Evolutionary conservation across 352 stramenopile species (phyloP), one percentile per base, ranked within the genome.

Genomic region (Phytopythium chamaehyphon): DNA sequence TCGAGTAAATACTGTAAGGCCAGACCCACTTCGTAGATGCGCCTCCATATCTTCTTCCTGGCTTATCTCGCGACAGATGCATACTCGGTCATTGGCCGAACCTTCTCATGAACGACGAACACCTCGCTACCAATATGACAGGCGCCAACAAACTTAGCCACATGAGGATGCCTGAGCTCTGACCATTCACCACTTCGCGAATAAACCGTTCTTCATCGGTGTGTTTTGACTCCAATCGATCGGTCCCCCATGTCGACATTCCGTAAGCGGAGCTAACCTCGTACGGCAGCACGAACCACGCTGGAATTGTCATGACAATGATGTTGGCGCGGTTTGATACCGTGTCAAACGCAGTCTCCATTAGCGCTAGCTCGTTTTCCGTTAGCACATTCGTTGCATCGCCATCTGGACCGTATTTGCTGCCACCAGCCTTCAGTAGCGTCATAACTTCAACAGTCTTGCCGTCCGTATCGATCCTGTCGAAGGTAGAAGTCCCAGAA

Each of bases 231-330:
- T 10, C 9, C 5, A 33, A 33, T 33, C 28, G 28, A 33, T 33
- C 28, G 9, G 9, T 33, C 28, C 28, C 28, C 28, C 28, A 33
- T 33, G 5, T 42, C 37, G 37, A 42, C 37, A 21, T 8, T 42
- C 18, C 15, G 14, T 9, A 42, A 8, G 18, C 6, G 15, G 15
- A 42, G 10, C 37, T 9, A 42, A 42, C 1, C 5, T 57, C 61
- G 35, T 52, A 78, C 69, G 28, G 28, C 28, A 33, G 28, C 28
- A 33, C 28, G 28, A 33, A 33, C 28, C 28, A 33, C 28, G 28
- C 9, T 5, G 28, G 28, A 33, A 33, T 5, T 33, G 28, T 33
- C 28, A 33, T 33, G 9, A 9, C 9, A 9, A 33, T 9, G 5
- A 33, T 33, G 9, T 9, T 9, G 9, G 28, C 5, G 28, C 9